Conservation (phyloP, 129 eudicot species). For the Saussurea involucrata region DNA sequence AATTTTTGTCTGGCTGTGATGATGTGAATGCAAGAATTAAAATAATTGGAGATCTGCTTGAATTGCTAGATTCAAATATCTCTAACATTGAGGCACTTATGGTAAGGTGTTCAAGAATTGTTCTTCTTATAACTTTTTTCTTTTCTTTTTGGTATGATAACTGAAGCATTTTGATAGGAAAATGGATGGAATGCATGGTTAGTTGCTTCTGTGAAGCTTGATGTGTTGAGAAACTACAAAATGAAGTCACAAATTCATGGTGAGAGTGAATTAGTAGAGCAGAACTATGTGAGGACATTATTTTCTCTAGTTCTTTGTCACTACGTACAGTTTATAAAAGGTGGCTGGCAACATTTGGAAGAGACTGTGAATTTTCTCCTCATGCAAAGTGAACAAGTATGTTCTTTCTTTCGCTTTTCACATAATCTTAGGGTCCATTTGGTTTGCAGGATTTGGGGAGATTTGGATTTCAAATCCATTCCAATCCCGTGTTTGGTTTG, state of each 20-base stretch:
- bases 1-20: slow-evolving; percentile 72
- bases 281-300: slow-evolving; percentile 48
- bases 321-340: slow-evolving; percentile 61
- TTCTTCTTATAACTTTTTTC: neutral
- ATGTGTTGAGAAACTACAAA: slow-evolving; percentile 64
- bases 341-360: slow-evolving; percentile 97
- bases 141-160: neutral
- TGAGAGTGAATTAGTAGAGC: slow-evolving; percentile 54
- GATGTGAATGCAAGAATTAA: slow-evolving; percentile 59
- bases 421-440: too few species aligned
- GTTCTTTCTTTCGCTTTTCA: slow-evolving; percentile 15
- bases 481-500: too few species aligned
- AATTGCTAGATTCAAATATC: slow-evolving; percentile 86
- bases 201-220: slow-evolving; percentile 72
- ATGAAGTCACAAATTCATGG: slow-evolving; percentile 27
- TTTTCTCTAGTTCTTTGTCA: slow-evolving; percentile 79
- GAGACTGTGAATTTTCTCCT: slow-evolving; percentile 89
- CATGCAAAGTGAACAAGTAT: slow-evolving; percentile 66
- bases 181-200: slow-evolving; percentile 94
- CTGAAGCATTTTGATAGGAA: slow-evolving; percentile 42
- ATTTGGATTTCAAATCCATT: too few species aligned
- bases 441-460: too few species aligned
- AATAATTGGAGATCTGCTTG: slow-evolving; percentile 75
- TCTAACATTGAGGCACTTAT: slow-evolving; percentile 86
- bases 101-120: slow-evolving; percentile 36